Evolutionary conservation across 208 protist genomes (phyloP).

Genomic region (Acanthamoeba castellanii): DNA sequence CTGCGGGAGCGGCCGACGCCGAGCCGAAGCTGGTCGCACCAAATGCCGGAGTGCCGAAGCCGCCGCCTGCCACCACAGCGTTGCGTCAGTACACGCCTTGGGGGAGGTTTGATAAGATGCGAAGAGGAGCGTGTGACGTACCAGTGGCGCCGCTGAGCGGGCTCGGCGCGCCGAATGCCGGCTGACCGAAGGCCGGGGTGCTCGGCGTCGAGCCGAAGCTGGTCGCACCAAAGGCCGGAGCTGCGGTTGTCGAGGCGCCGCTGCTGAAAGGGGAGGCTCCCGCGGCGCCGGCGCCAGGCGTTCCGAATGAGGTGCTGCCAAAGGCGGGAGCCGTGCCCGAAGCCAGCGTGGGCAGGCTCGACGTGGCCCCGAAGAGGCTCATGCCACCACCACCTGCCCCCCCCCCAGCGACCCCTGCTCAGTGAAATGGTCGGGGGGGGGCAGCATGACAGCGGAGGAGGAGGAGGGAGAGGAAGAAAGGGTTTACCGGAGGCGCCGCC

Average conservation of each 20-base stretch:
- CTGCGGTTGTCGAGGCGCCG: not conserved
- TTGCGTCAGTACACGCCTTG: not conserved
- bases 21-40: not conserved
- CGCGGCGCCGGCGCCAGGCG: not conserved
- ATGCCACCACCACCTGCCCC: not conserved
- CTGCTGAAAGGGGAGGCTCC: not conserved
- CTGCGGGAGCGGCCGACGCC: not conserved
- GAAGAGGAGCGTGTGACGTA: not conserved
- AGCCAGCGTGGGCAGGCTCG: conserved; percentile 3
- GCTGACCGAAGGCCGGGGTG: not conserved
- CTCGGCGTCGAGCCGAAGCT: not conserved
- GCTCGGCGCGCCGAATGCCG: not conserved
- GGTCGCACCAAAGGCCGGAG: not conserved
- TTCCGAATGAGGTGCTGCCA: conserved; percentile 5
- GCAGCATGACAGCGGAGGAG: too few species aligned
- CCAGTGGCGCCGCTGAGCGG: not conserved
- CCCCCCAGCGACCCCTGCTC: too few species aligned
- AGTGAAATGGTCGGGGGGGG: too few species aligned
- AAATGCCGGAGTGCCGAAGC: conserved; percentile 24
- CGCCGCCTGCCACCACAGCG: not conserved
- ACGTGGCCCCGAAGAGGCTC: not conserved
- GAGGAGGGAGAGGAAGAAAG: not conserved
- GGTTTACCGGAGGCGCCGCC: not conserved
- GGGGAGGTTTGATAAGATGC: not conserved
- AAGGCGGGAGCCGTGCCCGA: not conserved